phyloP scores from a whole-genome alignment of 169 alveolate species.

The Hammondia hammondi region DNA sequence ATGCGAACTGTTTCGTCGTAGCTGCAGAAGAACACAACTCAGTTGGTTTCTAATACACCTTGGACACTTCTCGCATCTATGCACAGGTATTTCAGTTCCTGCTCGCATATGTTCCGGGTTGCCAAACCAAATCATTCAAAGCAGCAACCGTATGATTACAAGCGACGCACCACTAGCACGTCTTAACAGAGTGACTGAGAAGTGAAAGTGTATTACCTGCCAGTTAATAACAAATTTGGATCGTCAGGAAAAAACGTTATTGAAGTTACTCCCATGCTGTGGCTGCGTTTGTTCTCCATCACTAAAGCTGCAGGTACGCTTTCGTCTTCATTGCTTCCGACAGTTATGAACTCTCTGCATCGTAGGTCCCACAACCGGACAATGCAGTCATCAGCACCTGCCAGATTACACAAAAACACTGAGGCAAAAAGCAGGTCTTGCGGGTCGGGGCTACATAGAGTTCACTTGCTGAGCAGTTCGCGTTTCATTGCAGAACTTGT shows the following conservation, averaged over 20 bases:
- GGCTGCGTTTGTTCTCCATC: constrained; percentile 38
- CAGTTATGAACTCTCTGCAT: background rate
- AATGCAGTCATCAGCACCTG: constrained; percentile 69
- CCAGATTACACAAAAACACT: background rate
- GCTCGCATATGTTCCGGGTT: too few species aligned
- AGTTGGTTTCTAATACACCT: too few species aligned
- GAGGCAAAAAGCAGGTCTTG: background rate
- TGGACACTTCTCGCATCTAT: too few species aligned
- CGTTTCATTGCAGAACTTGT: too few species aligned
- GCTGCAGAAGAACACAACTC: constrained; percentile 15
- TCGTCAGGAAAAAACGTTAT: constrained; percentile 12
- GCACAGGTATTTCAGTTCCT: too few species aligned
- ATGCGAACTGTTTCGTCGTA: constrained; percentile 57
- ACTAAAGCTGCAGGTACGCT: background rate
- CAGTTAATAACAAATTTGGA: constrained; percentile 18
- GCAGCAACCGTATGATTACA: too few species aligned
- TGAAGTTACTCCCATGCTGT: constrained; percentile 68
- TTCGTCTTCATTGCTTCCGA: background rate
- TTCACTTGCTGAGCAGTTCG: too few species aligned
- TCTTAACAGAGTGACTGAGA: background rate
- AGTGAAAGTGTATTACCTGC: constrained; percentile 33
- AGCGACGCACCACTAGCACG: background rate
- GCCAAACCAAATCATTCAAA: too few species aligned
- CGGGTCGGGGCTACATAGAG: background rate
- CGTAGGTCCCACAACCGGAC: constrained; percentile 66